Evolutionary conservation across 257 asterid species (phyloP), one percentile per base, ranked within the genome.

Genomic region (Primulina tabacum): DNA sequence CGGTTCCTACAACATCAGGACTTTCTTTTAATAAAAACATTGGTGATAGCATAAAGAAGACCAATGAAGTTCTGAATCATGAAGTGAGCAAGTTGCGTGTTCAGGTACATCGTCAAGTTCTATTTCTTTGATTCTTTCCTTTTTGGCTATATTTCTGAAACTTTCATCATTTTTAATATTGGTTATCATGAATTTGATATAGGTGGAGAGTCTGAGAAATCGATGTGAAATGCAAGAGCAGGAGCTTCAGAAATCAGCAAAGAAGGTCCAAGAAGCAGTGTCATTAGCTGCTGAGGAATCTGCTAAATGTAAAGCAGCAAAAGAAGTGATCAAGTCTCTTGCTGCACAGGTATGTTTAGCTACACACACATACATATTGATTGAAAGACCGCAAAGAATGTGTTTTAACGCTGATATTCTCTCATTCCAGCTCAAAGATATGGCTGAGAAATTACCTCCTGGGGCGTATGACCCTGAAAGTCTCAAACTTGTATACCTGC

Each of bases 391-490:
- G 40, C 50, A 8, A 38, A 1, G 16, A 38, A 43, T 43, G n/a
- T 12, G 53, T 43, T 43, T 12, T 43, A 4, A 12, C 1, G 20
- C 26, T 75, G 33, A 69, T 34, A 21, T 62, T 68, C 68, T 4
- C 32, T 50, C 32, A 21, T 75, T 73, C 70, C 87, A 93, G 99
- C 92, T 93, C 71, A 93, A 90, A 81, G 96, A 93, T 74, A 89
- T 93, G 95, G 98, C 98, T 0, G 96, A 86, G 81, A 85, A 89
- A 68, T 82, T 93, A 80, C 97, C 97, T 17, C 95, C 97, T 6
- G 96, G 96, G 64, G 86, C 87, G 28, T 90, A 86, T 52, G 94
- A 89, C 63, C 72, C 90, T 16, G 95, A 89, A 38, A 87, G 82
- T 77, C 87, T 87, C 73, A 90, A 79, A 74, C 78, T 84, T 14